Evolutionary conservation across 2,329 filamentous ascomycete genomes (phyloP).

Genomic region (Mycosphaerella sp.): DNA sequence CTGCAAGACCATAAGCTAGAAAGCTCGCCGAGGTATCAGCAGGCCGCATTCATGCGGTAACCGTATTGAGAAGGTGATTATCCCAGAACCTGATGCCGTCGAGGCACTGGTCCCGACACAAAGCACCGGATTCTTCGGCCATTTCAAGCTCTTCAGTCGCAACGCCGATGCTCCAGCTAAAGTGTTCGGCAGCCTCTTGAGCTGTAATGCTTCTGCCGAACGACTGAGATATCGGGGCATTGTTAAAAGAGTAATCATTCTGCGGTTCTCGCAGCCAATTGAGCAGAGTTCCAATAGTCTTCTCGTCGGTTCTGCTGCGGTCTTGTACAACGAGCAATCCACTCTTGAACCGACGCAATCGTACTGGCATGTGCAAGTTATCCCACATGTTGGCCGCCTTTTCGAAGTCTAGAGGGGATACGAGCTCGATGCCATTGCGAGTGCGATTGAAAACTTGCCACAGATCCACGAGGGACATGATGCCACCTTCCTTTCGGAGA

Average conservation of each 20-base stretch:
- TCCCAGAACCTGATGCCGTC: slow-evolving; percentile 92
- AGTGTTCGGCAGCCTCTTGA: slow-evolving; percentile 79
- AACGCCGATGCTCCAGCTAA: slow-evolving; percentile 96
- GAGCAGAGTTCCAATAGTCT: slow-evolving; percentile 70
- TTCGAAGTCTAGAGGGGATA: slow-evolving; percentile 86
- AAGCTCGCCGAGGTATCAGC: not conserved
- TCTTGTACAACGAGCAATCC: slow-evolving; percentile 92
- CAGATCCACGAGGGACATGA: slow-evolving; percentile 81
- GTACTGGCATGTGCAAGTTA: slow-evolving; percentile 74
- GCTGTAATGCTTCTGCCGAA: slow-evolving; percentile 86
- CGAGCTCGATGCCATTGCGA: slow-evolving; percentile 85
- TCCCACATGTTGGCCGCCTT: slow-evolving; percentile 87
- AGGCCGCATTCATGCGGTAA: not conserved
- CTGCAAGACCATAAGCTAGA: too few species aligned
- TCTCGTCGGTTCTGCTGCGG: slow-evolving; percentile 81
- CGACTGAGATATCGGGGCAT: slow-evolving; percentile 66
- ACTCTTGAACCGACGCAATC: slow-evolving; percentile 81
- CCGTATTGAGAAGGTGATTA: slow-evolving; percentile 47
- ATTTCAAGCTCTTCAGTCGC: slow-evolving; percentile 94
- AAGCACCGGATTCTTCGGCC: slow-evolving; percentile 81
- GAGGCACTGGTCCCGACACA: slow-evolving; percentile 87
- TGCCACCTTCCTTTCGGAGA: slow-evolving; percentile 72
- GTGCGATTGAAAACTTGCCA: slow-evolving; percentile 95
- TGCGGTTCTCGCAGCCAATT: slow-evolving; percentile 63
- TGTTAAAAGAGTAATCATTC: slow-evolving; percentile 37